Conservation (phyloP, 495 filamentous ascomycete species). For the Lophiotrema nucula region DNA sequence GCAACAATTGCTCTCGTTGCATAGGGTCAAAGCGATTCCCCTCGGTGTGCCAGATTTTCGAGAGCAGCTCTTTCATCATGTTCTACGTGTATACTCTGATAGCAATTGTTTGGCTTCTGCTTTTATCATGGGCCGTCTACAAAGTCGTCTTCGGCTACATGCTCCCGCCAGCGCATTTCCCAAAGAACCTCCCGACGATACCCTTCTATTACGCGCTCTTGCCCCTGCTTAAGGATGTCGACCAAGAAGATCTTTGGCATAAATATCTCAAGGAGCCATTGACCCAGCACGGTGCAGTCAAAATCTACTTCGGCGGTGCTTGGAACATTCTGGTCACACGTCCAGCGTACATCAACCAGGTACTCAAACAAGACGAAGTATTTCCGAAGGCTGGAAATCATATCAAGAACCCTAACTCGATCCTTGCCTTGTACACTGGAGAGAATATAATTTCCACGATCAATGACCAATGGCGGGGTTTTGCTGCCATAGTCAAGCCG, state of each 20-base stretch:
- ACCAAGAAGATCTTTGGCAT: constrained; percentile 38
- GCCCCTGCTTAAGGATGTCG: constrained; percentile 37
- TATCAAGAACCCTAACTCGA: constrained; percentile 48
- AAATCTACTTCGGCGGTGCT: constrained; percentile 46
- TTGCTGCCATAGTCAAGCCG: constrained; percentile 44
- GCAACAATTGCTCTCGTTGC: background rate
- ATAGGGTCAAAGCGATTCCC: background rate
- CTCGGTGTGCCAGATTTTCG: background rate
- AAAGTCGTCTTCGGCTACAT: background rate
- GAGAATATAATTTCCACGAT: constrained; percentile 46
- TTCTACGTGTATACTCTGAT: background rate
- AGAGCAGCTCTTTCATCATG: background rate
- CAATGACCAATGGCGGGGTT: constrained; percentile 39
- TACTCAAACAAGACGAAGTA: constrained; percentile 50
- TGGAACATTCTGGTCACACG: constrained; percentile 45
- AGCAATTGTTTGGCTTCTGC: background rate
- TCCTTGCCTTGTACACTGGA: constrained; percentile 43
- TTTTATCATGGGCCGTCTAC: background rate
- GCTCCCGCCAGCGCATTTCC: constrained; percentile 1
- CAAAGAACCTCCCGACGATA: constrained; percentile 24
- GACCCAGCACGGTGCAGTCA: constrained; percentile 45
- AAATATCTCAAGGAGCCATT: constrained; percentile 38
- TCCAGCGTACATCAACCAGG: constrained; percentile 44
- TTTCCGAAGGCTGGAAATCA: constrained; percentile 50
- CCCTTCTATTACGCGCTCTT: constrained; percentile 35